Conservation (phyloP, 495 filamentous ascomycete species). For the Neurospora cerealis region DNA sequence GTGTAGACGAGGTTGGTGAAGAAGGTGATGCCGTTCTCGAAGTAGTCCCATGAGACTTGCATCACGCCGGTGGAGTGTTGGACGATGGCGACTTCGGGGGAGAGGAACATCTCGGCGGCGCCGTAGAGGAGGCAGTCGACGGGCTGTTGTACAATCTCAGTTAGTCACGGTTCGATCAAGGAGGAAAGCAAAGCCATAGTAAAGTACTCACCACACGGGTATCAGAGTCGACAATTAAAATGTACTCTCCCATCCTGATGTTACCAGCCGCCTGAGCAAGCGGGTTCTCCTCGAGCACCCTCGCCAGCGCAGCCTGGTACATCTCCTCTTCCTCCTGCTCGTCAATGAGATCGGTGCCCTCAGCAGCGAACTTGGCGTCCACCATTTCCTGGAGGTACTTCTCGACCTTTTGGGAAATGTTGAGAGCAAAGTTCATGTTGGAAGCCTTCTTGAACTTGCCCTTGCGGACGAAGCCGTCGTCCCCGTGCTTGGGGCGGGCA, state of each 20-base stretch:
- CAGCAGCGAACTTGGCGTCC: conserved; percentile 7
- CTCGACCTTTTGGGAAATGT: conserved; percentile 59
- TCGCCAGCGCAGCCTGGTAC: conserved; percentile 50
- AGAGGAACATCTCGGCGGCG: conserved; percentile 62
- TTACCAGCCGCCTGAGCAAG: conserved; percentile 65
- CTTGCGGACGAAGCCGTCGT: conserved; percentile 46
- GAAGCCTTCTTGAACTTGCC: conserved; percentile 63
- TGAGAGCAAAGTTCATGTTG: conserved; percentile 69
- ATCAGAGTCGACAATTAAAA: conserved; percentile 62
- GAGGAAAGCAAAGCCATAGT: neutral
- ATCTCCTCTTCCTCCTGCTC: conserved; percentile 54
- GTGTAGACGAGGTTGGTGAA: conserved; percentile 72
- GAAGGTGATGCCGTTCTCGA: conserved; percentile 64
- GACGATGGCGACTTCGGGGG: conserved; percentile 54
- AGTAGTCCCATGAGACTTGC: conserved; percentile 63
- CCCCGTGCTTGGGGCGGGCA: conserved; percentile 48
- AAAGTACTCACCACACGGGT: conserved; percentile 43
- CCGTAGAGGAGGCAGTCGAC: conserved; percentile 60
- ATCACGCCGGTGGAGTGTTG: conserved; percentile 33
- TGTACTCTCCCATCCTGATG: conserved; percentile 64
- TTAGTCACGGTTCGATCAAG: neutral
- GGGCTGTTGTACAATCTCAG: conserved; percentile 12
- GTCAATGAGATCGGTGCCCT: conserved; percentile 46
- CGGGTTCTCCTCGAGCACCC: conserved; percentile 54
- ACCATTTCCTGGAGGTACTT: conserved; percentile 45